Percentiles rank a stretch among this genome's conserved stretches.
These are phyloP conservation scores for Penicillium paneum DNA, from an alignment of 2,329 filamentous ascomycete genomes.

Conservation along the genomic window DNA sequence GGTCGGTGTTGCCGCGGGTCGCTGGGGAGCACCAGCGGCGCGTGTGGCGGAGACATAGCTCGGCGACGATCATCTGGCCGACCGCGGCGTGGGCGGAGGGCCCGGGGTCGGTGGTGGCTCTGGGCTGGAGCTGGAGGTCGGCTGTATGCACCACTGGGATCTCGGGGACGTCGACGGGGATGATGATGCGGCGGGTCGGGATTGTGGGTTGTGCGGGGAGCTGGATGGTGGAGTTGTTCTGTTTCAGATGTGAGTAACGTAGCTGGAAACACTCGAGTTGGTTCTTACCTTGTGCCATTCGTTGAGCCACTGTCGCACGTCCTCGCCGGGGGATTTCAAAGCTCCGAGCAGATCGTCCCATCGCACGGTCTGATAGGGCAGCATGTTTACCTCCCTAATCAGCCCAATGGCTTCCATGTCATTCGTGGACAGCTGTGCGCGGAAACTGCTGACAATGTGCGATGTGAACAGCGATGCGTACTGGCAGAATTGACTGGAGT, in stretches of 20 bases:
- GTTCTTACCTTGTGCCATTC: constrained; percentile 55
- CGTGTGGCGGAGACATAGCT: constrained; percentile 53
- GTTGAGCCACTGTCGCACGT: constrained; percentile 52
- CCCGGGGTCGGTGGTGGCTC: constrained; percentile 12
- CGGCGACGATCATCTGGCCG: constrained; percentile 48
- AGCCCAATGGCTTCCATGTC: constrained; percentile 56
- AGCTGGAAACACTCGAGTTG: constrained; percentile 4
- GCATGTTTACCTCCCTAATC: constrained; percentile 52
- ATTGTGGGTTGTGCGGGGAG: constrained; percentile 33
- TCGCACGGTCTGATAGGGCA: constrained; percentile 50
- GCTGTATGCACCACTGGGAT: constrained; percentile 80
- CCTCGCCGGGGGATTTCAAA: constrained; percentile 46
- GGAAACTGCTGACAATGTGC: constrained; percentile 48
- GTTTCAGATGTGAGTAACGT: constrained; percentile 11
- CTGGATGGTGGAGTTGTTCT: constrained; percentile 35
- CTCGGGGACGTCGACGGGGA: constrained; percentile 85
- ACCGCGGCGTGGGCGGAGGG: constrained; percentile 40
- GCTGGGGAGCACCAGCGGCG: constrained; percentile 49
- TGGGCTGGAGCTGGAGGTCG: constrained; percentile 35
- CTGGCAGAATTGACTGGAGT: constrained; percentile 45
- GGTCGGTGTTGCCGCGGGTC: constrained; percentile 33
- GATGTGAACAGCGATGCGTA: constrained; percentile 53
- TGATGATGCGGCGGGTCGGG: constrained; percentile 65
- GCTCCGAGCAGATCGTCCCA: constrained; percentile 54
- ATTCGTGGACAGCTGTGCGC: constrained; percentile 45